phyloP scores from a whole-genome alignment of 495 filamentous ascomycete genomes.

The Sphaerosporella brunnea region DNA sequence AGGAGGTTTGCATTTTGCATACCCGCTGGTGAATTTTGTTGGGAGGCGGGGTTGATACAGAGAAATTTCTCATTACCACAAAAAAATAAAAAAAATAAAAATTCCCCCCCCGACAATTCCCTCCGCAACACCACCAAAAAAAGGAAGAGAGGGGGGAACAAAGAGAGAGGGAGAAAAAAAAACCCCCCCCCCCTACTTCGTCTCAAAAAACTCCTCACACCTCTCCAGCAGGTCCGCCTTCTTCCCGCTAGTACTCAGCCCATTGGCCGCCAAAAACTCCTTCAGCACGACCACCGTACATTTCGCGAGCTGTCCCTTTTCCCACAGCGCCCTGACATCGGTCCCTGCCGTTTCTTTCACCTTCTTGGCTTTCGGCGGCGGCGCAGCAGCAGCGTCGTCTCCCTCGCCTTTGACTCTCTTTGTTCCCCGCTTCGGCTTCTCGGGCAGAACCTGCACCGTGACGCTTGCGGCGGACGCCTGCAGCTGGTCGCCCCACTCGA shows the following conservation, averaged over 20 bases:
- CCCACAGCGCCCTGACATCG: conserved; percentile 43
- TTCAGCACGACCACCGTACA: conserved; percentile 57
- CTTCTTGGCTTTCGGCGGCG: conserved; percentile 35
- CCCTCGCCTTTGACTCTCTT: conserved; percentile 21
- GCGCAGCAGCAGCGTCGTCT: conserved; percentile 23
- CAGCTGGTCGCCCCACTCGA: conserved; percentile 56
- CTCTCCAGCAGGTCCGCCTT: conserved; percentile 66
- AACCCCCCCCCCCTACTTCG: conserved; percentile 24
- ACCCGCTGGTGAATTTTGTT: too few relatives aligned
- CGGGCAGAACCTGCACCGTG: conserved; percentile 22
- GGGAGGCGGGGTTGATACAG: too few relatives aligned
- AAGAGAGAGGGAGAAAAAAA: too few relatives aligned
- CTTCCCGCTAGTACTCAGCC: conserved; percentile 44
- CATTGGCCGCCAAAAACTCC: conserved; percentile 44
- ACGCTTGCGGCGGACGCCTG: conserved; percentile 30
- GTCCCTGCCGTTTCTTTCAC: conserved; percentile 21
- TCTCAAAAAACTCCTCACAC: conserved; percentile 60
- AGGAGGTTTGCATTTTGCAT: too few relatives aligned
- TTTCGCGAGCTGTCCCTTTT: conserved; percentile 38
- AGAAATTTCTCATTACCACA: too few relatives aligned
- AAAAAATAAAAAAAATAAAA: too few relatives aligned
- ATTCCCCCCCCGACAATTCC: too few relatives aligned
- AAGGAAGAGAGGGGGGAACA: too few relatives aligned
- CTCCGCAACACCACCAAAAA: too few relatives aligned
- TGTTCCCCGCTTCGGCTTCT: conserved; percentile 33